Percentiles rank a stretch among this genome's conserved stretches.
These are phyloP conservation scores for Rhodotorula sp. DNA, from an alignment of 1,284 basidiomycete species.

Conservation along the genomic window DNA sequence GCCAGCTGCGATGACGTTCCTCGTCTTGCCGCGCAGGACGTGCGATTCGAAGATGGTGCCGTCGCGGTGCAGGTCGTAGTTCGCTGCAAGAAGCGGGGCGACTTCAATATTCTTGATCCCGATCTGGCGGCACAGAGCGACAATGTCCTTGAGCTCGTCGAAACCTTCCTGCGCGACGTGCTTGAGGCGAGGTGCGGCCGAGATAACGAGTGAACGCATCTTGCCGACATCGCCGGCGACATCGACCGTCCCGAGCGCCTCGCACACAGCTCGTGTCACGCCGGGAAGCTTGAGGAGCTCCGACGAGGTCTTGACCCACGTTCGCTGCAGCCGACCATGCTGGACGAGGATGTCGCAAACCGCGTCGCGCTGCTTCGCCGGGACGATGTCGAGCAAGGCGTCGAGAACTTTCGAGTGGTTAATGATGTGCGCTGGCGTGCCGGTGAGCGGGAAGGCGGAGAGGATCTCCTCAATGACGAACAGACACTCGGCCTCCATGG, in stretches of 20 bases:
- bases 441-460: conserved; percentile 31
- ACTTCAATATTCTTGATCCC: conserved; percentile 54
- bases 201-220: conserved; percentile 21
- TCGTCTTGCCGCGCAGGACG: conserved; percentile 49
- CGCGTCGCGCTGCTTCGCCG: conserved; percentile 20
- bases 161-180: conserved; percentile 36
- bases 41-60: conserved; percentile 57
- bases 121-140: conserved; percentile 50
- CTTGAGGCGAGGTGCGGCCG: conserved; percentile 20
- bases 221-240: conserved; percentile 22
- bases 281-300: conserved; percentile 42
- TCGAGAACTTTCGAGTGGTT: conserved; percentile 43
- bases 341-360: conserved; percentile 38
- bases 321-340: conserved; percentile 37
- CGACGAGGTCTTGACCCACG: conserved; percentile 41
- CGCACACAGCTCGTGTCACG: conserved; percentile 34
- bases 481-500: conserved; percentile 42
- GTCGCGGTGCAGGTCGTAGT: conserved; percentile 53
- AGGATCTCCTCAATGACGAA: conserved; percentile 42
- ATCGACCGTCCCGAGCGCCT: conserved; percentile 32
- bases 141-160: conserved; percentile 46
- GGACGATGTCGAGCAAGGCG: conserved; percentile 30
- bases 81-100: conserved; percentile 51
- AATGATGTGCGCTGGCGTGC: conserved; percentile 39
- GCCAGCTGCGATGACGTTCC: conserved; percentile 54